Evolutionary conservation across 805 yeast genomes (phyloP), one percentile per base, ranked within the genome.

Genomic region (Myxozyma udenii): DNA sequence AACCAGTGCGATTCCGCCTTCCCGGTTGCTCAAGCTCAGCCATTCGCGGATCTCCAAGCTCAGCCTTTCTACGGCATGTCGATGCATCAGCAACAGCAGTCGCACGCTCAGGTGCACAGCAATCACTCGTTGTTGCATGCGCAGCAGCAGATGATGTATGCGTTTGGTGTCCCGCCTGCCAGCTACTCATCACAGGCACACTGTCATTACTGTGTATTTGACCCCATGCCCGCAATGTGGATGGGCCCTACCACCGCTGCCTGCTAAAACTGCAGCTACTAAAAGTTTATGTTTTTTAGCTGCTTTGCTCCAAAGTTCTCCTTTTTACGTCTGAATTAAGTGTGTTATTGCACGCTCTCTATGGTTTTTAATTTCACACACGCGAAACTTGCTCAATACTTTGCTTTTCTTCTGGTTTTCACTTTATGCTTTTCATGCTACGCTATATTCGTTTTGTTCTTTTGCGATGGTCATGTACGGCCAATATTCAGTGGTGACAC

Each of bases 161-260:
- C 39, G 16, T 4, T 36, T 16, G 22, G 35, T 28, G 6, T 25
- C 45, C 23, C 55, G 43, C 14, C 48, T 14, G 38, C 49, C 4
- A 45, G 49, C 26, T 51, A 54, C 37, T 39, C 52, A 12, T 26
- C 53, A 14, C 55, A 50, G 22, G 47, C 55, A 26, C 46, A 43
- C 25, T 54, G 58, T 37, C 45, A 54, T 38, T 54, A 54, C 33
- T 51, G 55, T 26, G 48, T 48, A 12, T 51, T 54, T 33, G 55
- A 46, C 26, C 58, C 51, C 1, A 37, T 41, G 9, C 25, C 44
- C 11, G 50, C 50, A 11, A 22, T 42, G 14, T 51, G 53, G 53
- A 6, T 45, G 1, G 51, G 50, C 1, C 54, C 54, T 18, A 47
- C 56, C 16, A 46, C 58, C n/a, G 58, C 57, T 24, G 57, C 51